These are phyloP conservation scores for Lasiodiplodia hormozganensis DNA, from an alignment of 2,329 filamentous ascomycete species.

Conservation along the genomic window DNA sequence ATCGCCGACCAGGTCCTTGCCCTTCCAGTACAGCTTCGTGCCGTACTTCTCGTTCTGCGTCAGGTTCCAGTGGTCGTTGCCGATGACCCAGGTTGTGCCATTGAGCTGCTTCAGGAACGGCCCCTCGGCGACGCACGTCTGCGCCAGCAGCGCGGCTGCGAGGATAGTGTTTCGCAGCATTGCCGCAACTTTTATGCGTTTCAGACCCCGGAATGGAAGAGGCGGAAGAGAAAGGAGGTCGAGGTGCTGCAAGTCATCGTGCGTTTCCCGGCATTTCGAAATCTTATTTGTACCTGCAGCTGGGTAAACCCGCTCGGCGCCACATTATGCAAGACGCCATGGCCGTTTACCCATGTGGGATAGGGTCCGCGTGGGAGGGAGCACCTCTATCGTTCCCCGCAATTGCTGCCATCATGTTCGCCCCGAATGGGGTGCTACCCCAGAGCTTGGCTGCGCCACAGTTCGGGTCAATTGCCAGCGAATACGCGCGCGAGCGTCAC, in stretches of 20 bases:
- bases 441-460: conserved; percentile 21
- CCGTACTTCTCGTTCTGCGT: conserved; percentile 49
- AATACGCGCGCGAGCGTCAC: conserved; percentile 8
- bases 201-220: too few species aligned
- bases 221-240: background rate
- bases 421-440: background rate
- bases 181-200: background rate
- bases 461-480: conserved; percentile 16
- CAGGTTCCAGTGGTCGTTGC: conserved; percentile 52
- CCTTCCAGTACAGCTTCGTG: conserved; percentile 51
- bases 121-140: conserved; percentile 20
- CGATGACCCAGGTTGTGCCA: conserved; percentile 46
- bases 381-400: conserved; percentile 11
- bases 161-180: conserved; percentile 1
- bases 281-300: conserved; percentile 23
- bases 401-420: background rate
- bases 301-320: background rate
- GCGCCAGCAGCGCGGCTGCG: background rate
- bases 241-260: conserved; percentile 10
- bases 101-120: conserved; percentile 44
- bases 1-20: conserved; percentile 50
- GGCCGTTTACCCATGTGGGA: conserved; percentile 4
- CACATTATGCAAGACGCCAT: background rate
- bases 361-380: background rate
- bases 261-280: background rate